phyloP scores from a whole-genome alignment of 176 grass and related monocot species.

The Aegilops tauschii region DNA sequence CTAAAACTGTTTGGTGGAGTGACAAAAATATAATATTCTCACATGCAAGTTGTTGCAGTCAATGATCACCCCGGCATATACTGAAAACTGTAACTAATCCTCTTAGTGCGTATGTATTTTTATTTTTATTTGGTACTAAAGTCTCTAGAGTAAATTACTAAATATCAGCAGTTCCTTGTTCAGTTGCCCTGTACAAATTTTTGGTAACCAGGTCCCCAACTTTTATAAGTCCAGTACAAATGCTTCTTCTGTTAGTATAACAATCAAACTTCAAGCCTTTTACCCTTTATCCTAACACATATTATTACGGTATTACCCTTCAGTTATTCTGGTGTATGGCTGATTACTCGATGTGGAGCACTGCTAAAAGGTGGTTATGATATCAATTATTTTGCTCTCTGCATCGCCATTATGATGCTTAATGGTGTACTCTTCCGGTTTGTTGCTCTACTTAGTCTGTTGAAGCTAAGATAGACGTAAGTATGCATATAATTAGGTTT shows the following conservation, averaged over 20 bases:
- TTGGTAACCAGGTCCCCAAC: background rate
- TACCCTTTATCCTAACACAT: background rate
- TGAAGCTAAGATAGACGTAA: slow-evolving; percentile 52
- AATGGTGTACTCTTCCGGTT: slow-evolving; percentile 66
- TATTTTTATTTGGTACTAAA: background rate
- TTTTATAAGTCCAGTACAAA: background rate
- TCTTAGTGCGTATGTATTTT: background rate
- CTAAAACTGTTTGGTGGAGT: background rate
- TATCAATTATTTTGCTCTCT: slow-evolving; percentile 56
- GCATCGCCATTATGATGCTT: slow-evolving; percentile 58
- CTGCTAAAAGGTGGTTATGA: slow-evolving; percentile 29
- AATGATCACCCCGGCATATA: background rate
- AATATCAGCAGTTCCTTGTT: background rate
- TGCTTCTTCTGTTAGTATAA: background rate
- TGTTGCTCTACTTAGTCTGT: slow-evolving; percentile 48
- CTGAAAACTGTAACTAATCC: slow-evolving; percentile 5
- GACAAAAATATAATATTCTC: slow-evolving; percentile 1
- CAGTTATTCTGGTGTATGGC: slow-evolving; percentile 69
- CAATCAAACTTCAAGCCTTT: background rate
- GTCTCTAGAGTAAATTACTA: background rate
- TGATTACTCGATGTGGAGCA: slow-evolving; percentile 65
- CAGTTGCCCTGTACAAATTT: background rate
- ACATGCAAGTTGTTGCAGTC: background rate
- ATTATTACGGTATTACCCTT: background rate
- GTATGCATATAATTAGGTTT: background rate